phyloP scores from a whole-genome alignment of 371 early-diverging fungal species.

The Batrachochytrium dendrobatidis region DNA sequence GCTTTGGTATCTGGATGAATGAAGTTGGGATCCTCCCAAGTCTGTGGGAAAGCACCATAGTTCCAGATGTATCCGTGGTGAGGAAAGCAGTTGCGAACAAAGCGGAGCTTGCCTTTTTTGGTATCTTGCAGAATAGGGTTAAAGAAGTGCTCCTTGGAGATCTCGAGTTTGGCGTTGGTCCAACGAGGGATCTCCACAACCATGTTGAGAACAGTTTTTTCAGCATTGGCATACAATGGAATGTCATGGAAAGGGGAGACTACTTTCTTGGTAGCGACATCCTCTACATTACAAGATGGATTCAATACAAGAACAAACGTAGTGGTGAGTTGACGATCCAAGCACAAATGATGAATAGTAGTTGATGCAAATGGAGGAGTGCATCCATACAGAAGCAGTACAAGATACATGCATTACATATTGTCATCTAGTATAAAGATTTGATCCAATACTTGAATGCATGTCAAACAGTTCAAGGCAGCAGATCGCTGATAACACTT shows the following conservation, averaged over 20 bases:
- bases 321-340: background rate
- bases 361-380: background rate
- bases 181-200: constrained; percentile 99
- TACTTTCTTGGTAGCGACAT: constrained; percentile 28
- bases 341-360: background rate
- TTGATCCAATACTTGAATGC: no score
- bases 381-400: background rate
- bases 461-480: no score
- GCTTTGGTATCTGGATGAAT: constrained; percentile 81
- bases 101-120: constrained; percentile 98
- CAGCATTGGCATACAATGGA: constrained; percentile 81
- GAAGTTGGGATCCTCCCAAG: constrained; percentile 96
- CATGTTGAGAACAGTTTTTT: constrained; percentile 88
- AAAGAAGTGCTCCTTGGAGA: constrained; percentile 82
- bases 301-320: constrained; percentile 3
- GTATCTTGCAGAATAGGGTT: constrained; percentile 99
- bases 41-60: constrained; percentile 47
- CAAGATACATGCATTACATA: no score
- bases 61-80: constrained; percentile 99
- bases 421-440: no score
- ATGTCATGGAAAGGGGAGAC: constrained; percentile 99
- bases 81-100: constrained; percentile 99
- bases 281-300: constrained; percentile 6
- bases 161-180: constrained; percentile 99
- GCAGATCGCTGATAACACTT: no score